Evolutionary conservation across 345 rosid genomes (phyloP).

Genomic region (Schrenkiella parvula): DNA sequence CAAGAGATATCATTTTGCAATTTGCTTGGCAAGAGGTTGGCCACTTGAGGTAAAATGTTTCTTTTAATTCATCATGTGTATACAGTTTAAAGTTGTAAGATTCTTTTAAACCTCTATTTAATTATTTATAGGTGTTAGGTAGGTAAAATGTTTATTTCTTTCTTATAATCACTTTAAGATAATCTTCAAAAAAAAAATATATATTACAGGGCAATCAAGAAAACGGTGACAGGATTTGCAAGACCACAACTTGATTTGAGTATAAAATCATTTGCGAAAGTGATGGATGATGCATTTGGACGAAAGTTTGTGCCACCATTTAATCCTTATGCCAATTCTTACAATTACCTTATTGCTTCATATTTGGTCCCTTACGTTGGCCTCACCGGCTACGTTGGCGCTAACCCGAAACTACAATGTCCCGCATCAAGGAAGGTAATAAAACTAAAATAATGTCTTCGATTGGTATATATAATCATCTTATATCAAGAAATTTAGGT

Average conservation of each 20-base stretch:
- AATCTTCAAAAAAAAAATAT: neutral
- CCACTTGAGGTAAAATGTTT: conserved; percentile 57
- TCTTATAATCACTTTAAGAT: neutral
- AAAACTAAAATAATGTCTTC: neutral
- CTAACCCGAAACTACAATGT: conserved; percentile 50
- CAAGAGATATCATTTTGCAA: conserved; percentile 58
- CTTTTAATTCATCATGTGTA: neutral
- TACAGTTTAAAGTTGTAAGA: neutral
- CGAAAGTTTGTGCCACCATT: conserved; percentile 53
- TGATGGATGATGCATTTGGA: conserved; percentile 55
- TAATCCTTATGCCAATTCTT: conserved; percentile 54
- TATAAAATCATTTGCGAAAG: conserved; percentile 45
- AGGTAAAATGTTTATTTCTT: neutral
- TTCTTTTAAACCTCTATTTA: neutral
- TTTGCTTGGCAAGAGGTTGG: conserved; percentile 94
- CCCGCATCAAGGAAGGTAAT: conserved; percentile 49
- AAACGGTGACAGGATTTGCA: conserved; percentile 62
- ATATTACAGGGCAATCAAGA: conserved; percentile 57
- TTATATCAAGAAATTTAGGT: neutral
- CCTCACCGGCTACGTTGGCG: conserved; percentile 83
- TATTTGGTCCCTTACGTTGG: conserved; percentile 79
- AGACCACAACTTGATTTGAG: conserved; percentile 77
- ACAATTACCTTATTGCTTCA: conserved; percentile 67
- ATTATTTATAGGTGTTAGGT: neutral
- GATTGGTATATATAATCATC: neutral